phyloP scores from a whole-genome alignment of 202 grass and related monocot genomes.

The Zizania palustris region DNA sequence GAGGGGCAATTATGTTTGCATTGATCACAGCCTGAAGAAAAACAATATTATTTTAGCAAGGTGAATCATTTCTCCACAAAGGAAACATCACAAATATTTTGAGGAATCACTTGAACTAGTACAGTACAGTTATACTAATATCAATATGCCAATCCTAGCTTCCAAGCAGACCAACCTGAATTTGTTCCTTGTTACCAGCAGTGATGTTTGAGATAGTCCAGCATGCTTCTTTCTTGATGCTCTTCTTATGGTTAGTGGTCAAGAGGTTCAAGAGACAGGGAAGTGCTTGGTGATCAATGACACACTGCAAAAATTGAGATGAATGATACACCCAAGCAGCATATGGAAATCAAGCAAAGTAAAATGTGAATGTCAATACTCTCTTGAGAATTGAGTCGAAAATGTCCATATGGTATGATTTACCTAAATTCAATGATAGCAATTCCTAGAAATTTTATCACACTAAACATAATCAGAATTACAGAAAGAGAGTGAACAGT shows the following conservation, averaged over 20 bases:
- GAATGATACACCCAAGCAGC: background rate
- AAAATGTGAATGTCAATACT: background rate
- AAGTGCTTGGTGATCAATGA: constrained; percentile 90
- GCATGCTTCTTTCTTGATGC: constrained; percentile 99
- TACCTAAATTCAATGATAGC: background rate
- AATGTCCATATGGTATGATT: background rate
- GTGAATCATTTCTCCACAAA: background rate
- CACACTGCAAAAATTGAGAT: constrained; percentile 58
- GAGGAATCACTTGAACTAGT: background rate
- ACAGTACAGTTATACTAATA: background rate
- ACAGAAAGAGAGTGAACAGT: background rate
- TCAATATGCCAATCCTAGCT: background rate
- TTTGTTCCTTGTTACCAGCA: constrained; percentile 97
- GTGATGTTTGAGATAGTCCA: constrained; percentile 99
- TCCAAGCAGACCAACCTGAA: constrained; percentile 64
- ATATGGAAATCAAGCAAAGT: constrained; percentile 4
- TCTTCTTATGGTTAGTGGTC: constrained; percentile 90
- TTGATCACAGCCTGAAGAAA: constrained; percentile 72
- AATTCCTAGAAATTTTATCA: background rate
- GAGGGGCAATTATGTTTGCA: constrained; percentile 76
- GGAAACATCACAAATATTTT: constrained; percentile 2
- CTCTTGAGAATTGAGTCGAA: background rate
- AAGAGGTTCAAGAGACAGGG: constrained; percentile 88
- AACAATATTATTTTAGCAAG: constrained; percentile 44
- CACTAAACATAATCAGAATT: too few relatives aligned